Conservation (phyloP, 805 yeast genomes). For the Wickerhamomyces tratensis region DNA sequence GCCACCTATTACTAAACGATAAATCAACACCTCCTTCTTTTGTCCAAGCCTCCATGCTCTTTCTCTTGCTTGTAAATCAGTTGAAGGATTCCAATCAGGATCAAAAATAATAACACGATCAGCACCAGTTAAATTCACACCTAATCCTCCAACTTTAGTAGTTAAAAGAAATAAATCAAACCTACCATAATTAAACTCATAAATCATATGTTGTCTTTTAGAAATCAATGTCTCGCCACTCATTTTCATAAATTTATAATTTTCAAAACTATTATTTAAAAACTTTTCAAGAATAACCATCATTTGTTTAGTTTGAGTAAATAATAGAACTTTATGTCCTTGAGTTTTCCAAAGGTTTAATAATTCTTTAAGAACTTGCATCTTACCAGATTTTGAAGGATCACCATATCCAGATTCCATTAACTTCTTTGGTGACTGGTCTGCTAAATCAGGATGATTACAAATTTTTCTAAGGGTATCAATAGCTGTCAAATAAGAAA, state of each 20-base stretch:
- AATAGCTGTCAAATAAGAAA: slow-evolving; percentile 79
- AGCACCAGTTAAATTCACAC: slow-evolving; percentile 91
- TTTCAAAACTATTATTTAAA: slow-evolving; percentile 28
- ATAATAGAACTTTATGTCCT: slow-evolving; percentile 72
- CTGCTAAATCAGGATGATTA: slow-evolving; percentile 87
- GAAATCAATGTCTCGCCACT: slow-evolving; percentile 87
- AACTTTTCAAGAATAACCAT: slow-evolving; percentile 74
- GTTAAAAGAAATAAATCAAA: slow-evolving; percentile 70
- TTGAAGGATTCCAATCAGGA: slow-evolving; percentile 99
- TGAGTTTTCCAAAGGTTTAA: slow-evolving; percentile 68
- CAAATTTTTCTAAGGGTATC: slow-evolving; percentile 87
- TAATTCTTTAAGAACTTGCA: slow-evolving; percentile 78
- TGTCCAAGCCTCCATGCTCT: slow-evolving; percentile 97
- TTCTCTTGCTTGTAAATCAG: slow-evolving; percentile 94
- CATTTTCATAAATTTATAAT: slow-evolving; percentile 65
- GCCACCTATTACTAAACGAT: slow-evolving; percentile 88
- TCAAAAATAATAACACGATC: slow-evolving; percentile 89
- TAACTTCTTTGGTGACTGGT: slow-evolving; percentile 24
- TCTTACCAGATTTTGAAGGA: slow-evolving; percentile 68
- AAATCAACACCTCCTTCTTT: slow-evolving; percentile 82
- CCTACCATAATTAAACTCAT: slow-evolving; percentile 58
- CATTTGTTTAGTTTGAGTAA: slow-evolving; percentile 93
- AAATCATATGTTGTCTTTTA: slow-evolving; percentile 71
- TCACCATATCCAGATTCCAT: slow-evolving; percentile 36
- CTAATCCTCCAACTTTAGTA: slow-evolving; percentile 93